A percentile compares a stretch with the other conserved stretches of the same genome.
Evolutionary conservation across 306 rosid genomes (phyloP).

Genomic region (Castanopsis chinensis): DNA sequence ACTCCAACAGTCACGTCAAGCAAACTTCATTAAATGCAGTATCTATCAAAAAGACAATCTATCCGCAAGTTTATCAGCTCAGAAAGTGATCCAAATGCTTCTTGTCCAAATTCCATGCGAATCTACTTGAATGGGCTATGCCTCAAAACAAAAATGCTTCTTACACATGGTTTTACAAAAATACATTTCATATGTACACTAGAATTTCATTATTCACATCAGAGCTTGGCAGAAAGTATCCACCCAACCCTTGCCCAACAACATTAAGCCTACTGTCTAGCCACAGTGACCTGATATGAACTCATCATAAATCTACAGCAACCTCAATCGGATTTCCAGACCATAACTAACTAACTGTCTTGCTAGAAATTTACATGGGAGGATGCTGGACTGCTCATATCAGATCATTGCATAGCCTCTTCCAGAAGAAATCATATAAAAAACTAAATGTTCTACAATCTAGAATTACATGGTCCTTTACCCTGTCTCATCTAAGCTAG

Average conservation of each 20-base stretch:
- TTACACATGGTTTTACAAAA: neutral
- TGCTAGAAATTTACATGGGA: neutral
- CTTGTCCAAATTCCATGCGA: neutral
- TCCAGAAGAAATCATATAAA: slow-evolving; percentile 3
- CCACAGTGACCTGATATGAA: neutral
- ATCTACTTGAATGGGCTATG: neutral
- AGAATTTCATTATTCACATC: neutral
- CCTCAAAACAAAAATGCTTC: neutral
- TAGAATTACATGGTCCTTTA: slow-evolving; percentile 22
- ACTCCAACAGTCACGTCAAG: no score
- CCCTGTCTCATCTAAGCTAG: slow-evolving; percentile 71
- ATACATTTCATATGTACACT: neutral
- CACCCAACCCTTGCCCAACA: neutral
- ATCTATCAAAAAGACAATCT: no score
- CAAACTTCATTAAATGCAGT: no score
- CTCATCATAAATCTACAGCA: neutral
- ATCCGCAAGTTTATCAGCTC: neutral
- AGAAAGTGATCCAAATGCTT: neutral
- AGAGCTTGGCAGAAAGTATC: neutral
- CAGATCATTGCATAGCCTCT: neutral
- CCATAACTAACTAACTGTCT: neutral
- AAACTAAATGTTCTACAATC: neutral
- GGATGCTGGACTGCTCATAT: slow-evolving; percentile 11
- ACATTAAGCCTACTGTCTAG: neutral
- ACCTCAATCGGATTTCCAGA: neutral